These are phyloP conservation scores for Jackrogersella minutella DNA, from an alignment of 495 filamentous ascomycete species.

Conservation along the genomic window DNA sequence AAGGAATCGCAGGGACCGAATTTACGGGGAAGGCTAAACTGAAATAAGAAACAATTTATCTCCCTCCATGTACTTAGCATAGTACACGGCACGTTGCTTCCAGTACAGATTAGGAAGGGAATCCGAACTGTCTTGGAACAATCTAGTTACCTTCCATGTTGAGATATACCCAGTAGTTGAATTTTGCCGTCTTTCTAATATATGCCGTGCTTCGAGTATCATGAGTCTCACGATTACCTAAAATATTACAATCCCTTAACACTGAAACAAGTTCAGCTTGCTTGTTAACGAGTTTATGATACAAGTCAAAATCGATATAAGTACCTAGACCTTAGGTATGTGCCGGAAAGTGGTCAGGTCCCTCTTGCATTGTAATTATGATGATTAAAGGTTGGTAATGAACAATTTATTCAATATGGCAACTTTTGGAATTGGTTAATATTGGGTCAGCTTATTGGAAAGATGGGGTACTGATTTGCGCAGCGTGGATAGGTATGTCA, in stretches of 20 bases:
- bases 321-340: not conserved
- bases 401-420: slow-evolving; percentile 1
- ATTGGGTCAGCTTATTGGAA: too few relatives aligned
- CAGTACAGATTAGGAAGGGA: slow-evolving; percentile 33
- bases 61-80: slow-evolving; percentile 12
- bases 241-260: not conserved
- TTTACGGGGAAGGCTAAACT: slow-evolving; percentile 15
- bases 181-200: slow-evolving; percentile 14
- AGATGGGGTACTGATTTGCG: not conserved
- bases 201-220: not conserved
- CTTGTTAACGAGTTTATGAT: not conserved
- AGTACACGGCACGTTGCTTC: slow-evolving; percentile 28
- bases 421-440: not conserved
- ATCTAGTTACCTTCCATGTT: slow-evolving; percentile 32
- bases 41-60: slow-evolving; percentile 28
- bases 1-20: not conserved
- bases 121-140: slow-evolving; percentile 18
- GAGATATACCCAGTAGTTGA: slow-evolving; percentile 26
- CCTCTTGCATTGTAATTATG: not conserved
- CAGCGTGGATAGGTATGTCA: not conserved
- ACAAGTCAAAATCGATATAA: not conserved
- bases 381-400: slow-evolving; percentile 5
- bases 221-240: not conserved
- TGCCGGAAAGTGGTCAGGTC: not conserved
- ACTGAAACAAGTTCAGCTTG: slow-evolving; percentile 2